Conservation (phyloP, 371 early-diverging fungal species). For the Mortierella sp. region DNA sequence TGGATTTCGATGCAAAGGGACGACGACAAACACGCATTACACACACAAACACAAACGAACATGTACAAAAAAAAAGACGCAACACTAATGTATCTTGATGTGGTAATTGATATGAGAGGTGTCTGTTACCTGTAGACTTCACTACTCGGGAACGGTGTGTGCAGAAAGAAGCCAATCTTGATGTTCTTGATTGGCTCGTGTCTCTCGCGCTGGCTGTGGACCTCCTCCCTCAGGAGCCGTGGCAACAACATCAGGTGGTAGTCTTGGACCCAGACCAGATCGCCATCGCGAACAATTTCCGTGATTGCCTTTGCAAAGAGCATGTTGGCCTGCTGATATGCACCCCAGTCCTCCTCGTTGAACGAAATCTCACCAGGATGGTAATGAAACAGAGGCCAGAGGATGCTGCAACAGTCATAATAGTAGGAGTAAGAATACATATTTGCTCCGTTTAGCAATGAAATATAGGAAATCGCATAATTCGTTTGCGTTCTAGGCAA, state of each 20-base stretch:
- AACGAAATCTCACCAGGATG: constrained; percentile 97
- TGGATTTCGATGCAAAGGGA: background rate
- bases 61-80: too few species aligned
- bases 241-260: constrained; percentile 99
- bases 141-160: constrained; percentile 98
- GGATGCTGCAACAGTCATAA: constrained; percentile 69
- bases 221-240: constrained; percentile 77
- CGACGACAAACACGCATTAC: too few species aligned
- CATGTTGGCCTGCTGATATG: constrained; percentile 93
- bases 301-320: constrained; percentile 92
- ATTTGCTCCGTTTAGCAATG: too few species aligned
- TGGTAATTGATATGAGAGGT: background rate
- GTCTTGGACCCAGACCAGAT: constrained; percentile 99
- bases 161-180: constrained; percentile 98
- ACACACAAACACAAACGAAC: too few species aligned
- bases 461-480: too few species aligned
- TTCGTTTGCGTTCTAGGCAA: too few species aligned
- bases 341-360: constrained; percentile 94
- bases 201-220: constrained; percentile 55
- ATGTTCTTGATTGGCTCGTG: constrained; percentile 67
- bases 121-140: constrained; percentile 86
- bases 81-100: too few species aligned
- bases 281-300: constrained; percentile 88
- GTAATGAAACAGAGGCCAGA: constrained; percentile 99
- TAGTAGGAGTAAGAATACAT: background rate